A percentile compares a stretch with the other conserved stretches of the same genome.
Conservation (phyloP, 352 stramenopile genomes). For the Pythium sp. region DNA sequence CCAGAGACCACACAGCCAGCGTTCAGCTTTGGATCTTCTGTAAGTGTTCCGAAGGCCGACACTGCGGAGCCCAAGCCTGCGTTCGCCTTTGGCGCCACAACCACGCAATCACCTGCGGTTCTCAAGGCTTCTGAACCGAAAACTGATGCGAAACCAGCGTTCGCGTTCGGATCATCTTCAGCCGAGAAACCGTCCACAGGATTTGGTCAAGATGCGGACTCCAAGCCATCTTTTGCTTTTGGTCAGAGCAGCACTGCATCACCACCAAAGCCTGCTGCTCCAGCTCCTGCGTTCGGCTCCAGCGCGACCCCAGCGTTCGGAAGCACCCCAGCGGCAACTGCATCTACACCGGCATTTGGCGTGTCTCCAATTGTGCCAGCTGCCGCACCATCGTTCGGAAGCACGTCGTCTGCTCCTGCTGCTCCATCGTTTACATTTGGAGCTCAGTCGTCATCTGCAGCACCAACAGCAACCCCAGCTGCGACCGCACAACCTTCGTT, state of each 20-base stretch:
- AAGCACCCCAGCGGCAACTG: slow-evolving; percentile 10
- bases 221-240: slow-evolving; percentile 20
- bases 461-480: slow-evolving; percentile 3
- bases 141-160: slow-evolving; percentile 23
- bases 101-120: background rate
- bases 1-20: slow-evolving; percentile 2
- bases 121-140: slow-evolving; percentile 9
- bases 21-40: slow-evolving; percentile 25
- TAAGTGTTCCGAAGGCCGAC: slow-evolving; percentile 12
- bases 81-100: slow-evolving; percentile 19
- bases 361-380: slow-evolving; percentile 7
- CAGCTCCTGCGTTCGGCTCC: slow-evolving; percentile 15
- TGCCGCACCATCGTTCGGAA: slow-evolving; percentile 16
- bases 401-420: slow-evolving; percentile 11
- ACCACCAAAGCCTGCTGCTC: background rate
- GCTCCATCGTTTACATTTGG: slow-evolving; percentile 26
- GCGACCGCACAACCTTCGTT: slow-evolving; percentile 15
- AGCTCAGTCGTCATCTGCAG: slow-evolving; percentile 6
- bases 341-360: slow-evolving; percentile 28
- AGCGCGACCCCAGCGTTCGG: slow-evolving; percentile 19
- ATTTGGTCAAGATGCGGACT: slow-evolving; percentile 24
- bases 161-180: slow-evolving; percentile 41
- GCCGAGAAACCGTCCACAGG: slow-evolving; percentile 23
- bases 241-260: slow-evolving; percentile 6
- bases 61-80: slow-evolving; percentile 23